Percentiles rank a stretch among this genome's conserved stretches.
These are phyloP conservation scores for Starmerella potacharoeniae DNA, from an alignment of 805 yeast species.

Conservation along the genomic window DNA sequence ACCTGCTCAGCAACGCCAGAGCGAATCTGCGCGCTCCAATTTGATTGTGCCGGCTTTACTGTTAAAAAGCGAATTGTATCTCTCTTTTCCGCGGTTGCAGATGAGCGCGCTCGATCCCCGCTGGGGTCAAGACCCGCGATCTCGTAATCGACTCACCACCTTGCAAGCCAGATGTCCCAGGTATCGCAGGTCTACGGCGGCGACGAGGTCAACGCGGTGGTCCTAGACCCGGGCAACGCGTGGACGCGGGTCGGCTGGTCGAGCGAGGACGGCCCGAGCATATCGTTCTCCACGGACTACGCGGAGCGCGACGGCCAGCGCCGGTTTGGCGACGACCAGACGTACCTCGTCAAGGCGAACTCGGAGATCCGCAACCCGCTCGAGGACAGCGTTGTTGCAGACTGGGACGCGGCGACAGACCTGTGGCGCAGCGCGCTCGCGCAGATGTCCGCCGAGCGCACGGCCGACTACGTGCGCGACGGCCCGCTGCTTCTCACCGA, in stretches of 20 bases:
- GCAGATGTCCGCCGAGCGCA: constrained; percentile 30
- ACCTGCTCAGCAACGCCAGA: too few relatives aligned
- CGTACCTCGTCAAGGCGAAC: constrained; percentile 11
- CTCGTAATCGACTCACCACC: constrained; percentile 3
- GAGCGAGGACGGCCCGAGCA: constrained; percentile 79
- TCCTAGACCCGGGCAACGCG: constrained; percentile 81
- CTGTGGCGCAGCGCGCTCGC: constrained; percentile 58
- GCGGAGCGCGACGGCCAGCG: constrained; percentile 13
- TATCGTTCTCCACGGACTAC: constrained; percentile 31
- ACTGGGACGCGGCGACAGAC: constrained; percentile 77
- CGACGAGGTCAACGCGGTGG: constrained; percentile 85
- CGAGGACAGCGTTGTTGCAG: constrained; percentile 30
- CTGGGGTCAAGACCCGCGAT: not conserved
- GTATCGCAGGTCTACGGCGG: constrained; percentile 25
- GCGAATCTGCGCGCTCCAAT: too few relatives aligned
- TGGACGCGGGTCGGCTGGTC: constrained; percentile 81
- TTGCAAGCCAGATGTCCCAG: constrained; percentile 15
- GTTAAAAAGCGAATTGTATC: too few relatives aligned
- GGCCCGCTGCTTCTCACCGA: constrained; percentile 77
- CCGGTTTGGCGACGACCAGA: constrained; percentile 21
- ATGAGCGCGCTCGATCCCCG: too few relatives aligned
- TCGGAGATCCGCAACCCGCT: constrained; percentile 18
- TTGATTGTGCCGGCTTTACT: too few relatives aligned
- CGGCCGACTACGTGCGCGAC: constrained; percentile 33
- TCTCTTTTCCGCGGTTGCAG: too few relatives aligned